Evolutionary conservation across 352 stramenopile species (phyloP).

Genomic region (Globisporangium echinulatum): DNA sequence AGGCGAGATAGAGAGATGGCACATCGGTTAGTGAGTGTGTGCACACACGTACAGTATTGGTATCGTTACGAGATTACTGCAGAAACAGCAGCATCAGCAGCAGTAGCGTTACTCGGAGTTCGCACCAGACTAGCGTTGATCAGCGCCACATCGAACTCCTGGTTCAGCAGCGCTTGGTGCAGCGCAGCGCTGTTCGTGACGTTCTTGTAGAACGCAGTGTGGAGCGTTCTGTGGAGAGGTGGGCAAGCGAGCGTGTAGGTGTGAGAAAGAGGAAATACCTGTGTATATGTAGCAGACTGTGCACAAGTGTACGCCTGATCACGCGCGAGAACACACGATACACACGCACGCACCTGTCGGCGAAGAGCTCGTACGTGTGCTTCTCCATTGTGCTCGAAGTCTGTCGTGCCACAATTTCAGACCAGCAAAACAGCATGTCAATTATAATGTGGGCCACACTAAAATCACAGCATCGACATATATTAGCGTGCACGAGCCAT

Average conservation of each 20-base stretch:
- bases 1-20: neutral
- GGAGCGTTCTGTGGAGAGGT: constrained; percentile 39
- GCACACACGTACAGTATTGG: too few species aligned
- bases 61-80: too few species aligned
- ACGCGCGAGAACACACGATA: too few species aligned
- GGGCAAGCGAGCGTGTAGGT: neutral
- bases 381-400: constrained; percentile 28
- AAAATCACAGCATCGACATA: too few species aligned
- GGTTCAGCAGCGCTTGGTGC: constrained; percentile 47
- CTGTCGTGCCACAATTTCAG: too few species aligned
- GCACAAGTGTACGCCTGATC: too few species aligned
- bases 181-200: constrained; percentile 64
- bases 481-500: too few species aligned
- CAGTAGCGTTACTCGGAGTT: neutral
- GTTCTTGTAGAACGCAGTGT: constrained; percentile 63
- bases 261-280: too few species aligned
- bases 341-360: constrained; percentile 28
- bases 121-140: constrained; percentile 68
- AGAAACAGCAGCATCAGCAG: neutral
- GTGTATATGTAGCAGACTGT: neutral
- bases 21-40: neutral
- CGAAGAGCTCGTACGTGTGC: constrained; percentile 62
- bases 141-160: constrained; percentile 64
- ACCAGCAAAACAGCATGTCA: too few species aligned
- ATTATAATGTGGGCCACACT: neutral